Percentiles rank a stretch among this genome's conserved stretches.
phyloP scores from a whole-genome alignment of 495 filamentous ascomycete genomes.

The Hypoxylon lenormandii region DNA sequence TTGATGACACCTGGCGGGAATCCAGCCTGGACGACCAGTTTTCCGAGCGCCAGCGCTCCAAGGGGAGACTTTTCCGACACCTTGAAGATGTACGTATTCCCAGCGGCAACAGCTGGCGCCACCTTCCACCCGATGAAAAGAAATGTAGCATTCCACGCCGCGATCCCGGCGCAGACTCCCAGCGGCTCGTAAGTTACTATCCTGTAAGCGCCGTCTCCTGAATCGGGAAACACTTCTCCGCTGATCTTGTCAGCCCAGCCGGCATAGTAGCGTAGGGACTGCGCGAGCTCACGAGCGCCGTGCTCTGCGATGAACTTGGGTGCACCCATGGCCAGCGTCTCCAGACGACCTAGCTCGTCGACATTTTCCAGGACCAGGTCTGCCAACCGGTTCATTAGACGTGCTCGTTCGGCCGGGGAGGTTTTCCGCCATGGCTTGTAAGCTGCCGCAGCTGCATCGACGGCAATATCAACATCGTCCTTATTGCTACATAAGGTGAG shows the following conservation, averaged over 20 bases:
- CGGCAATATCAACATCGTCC: no score
- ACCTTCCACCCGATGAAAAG: slow-evolving; percentile 65
- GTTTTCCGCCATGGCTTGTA: no score
- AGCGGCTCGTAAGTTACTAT: slow-evolving; percentile 44
- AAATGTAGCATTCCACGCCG: slow-evolving; percentile 59
- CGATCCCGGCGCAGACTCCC: slow-evolving; percentile 49
- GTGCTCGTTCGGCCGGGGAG: no score
- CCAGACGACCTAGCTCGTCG: no score
- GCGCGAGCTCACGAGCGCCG: no score
- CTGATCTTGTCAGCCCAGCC: slow-evolving; percentile 1
- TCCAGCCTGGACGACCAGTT: slow-evolving; percentile 66
- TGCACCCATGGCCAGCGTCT: no score
- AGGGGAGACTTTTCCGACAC: slow-evolving; percentile 64
- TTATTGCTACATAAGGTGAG: no score
- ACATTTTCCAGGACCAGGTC: no score
- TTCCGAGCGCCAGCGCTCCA: slow-evolving; percentile 66
- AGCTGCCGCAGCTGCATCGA: no score
- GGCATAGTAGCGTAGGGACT: background rate
- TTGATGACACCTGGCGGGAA: slow-evolving; percentile 70
- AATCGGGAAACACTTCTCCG: background rate
- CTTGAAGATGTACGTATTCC: slow-evolving; percentile 66
- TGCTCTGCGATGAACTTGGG: no score
- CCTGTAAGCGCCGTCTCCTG: background rate
- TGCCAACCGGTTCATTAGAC: no score
- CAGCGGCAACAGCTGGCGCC: slow-evolving; percentile 63